Percentiles rank a stretch among this genome's conserved stretches.
phyloP scores from a whole-genome alignment of 805 yeast genomes.

The Kodamaea hsintzibuensis region DNA sequence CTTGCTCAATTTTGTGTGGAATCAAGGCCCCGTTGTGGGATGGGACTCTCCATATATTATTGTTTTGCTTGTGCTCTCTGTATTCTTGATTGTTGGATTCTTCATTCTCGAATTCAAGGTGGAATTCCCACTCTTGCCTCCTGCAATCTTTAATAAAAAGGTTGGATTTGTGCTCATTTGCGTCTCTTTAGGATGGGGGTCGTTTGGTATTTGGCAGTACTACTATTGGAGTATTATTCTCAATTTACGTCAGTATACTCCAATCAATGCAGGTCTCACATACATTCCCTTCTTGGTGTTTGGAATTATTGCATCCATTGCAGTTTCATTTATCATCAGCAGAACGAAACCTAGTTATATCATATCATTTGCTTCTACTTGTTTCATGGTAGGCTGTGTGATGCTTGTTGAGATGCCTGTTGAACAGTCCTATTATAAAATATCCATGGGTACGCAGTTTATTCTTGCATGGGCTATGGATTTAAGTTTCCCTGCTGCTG shows the following conservation, averaged over 20 bases:
- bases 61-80: constrained; percentile 54
- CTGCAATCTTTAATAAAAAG: constrained; percentile 44
- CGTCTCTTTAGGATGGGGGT: constrained; percentile 70
- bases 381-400: constrained; percentile 55
- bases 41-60: constrained; percentile 64
- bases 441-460: constrained; percentile 55
- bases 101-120: constrained; percentile 46
- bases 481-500: constrained; percentile 72
- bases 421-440: constrained; percentile 58
- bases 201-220: constrained; percentile 74
- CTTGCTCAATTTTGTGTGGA: constrained; percentile 68
- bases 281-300: constrained; percentile 50
- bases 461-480: constrained; percentile 76
- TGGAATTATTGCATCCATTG: constrained; percentile 57
- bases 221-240: constrained; percentile 56
- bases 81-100: constrained; percentile 43
- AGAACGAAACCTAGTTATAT: constrained; percentile 51
- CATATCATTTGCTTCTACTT: constrained; percentile 50
- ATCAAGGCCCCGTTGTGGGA: constrained; percentile 73
- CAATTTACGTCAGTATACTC: constrained; percentile 48
- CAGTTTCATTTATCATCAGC: constrained; percentile 50
- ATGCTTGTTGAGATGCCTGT: constrained; percentile 59
- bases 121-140: constrained; percentile 58
- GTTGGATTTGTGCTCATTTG: constrained; percentile 50
- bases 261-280: constrained; percentile 35